Evolutionary conservation across 148 eudicot genomes (phyloP).

Genomic region (Rhododendron vialii): DNA sequence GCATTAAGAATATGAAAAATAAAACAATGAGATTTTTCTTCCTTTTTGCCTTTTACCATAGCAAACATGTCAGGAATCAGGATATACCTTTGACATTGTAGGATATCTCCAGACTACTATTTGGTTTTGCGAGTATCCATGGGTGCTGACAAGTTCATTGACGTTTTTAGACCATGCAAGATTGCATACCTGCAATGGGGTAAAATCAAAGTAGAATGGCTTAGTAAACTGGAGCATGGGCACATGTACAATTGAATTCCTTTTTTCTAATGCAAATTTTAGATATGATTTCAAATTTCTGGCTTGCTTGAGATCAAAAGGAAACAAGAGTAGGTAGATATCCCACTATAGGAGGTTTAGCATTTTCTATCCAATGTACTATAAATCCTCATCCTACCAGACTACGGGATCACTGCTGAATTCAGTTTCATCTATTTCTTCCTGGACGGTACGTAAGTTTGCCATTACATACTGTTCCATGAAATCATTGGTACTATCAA

Average conservation of each 20-base stretch:
- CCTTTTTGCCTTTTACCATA: neutral
- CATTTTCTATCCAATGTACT: neutral
- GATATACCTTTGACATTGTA: slow-evolving; percentile 79
- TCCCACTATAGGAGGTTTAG: neutral
- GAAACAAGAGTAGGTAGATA: neutral
- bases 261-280: neutral
- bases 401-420: neutral
- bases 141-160: slow-evolving; percentile 92
- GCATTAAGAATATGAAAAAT: slow-evolving; percentile 11
- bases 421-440: neutral
- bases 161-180: slow-evolving; percentile 94
- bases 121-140: slow-evolving; percentile 91
- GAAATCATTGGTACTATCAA: neutral
- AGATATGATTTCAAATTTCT: neutral
- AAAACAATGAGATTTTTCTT: neutral
- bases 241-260: neutral
- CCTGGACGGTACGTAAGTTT: neutral
- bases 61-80: neutral
- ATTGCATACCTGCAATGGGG: slow-evolving; percentile 69
- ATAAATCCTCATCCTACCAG: neutral
- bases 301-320: neutral
- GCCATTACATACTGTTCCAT: neutral
- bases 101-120: slow-evolving; percentile 89
- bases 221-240: neutral
- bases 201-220: neutral